Evolutionary conservation across 345 rosid genomes (phyloP).

Genomic region (Gossypioides kirkii): DNA sequence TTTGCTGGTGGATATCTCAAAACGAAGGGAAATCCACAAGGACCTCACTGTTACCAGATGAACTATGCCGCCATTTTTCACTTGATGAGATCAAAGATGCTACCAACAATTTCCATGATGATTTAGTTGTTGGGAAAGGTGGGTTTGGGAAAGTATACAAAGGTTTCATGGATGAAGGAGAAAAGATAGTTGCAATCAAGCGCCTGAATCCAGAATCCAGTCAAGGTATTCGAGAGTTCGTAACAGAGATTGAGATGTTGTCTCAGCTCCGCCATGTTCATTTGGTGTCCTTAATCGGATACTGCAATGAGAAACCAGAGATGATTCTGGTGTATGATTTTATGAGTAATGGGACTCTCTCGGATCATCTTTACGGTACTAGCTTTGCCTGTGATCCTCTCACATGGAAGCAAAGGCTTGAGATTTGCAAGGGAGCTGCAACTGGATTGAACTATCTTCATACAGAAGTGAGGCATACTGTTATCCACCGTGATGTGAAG

Average conservation of each 20-base stretch:
- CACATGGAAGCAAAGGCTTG: conserved; percentile 24
- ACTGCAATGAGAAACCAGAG: conserved; percentile 22
- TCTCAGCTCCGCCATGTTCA: conserved; percentile 46
- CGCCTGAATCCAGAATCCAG: background rate
- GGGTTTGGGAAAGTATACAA: background rate
- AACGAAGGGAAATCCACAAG: background rate
- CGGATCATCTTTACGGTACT: conserved; percentile 23
- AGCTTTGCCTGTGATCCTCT: conserved; percentile 12
- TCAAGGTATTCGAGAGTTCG: background rate
- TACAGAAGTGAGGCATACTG: conserved; percentile 12
- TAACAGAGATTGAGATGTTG: conserved; percentile 12
- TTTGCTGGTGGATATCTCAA: background rate
- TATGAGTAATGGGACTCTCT: conserved; percentile 12
- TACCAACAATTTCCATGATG: conserved; percentile 3
- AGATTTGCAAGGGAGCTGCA: conserved; percentile 30
- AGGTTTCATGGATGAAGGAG: background rate
- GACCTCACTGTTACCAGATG: background rate
- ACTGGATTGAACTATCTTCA: conserved; percentile 29
- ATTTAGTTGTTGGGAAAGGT: conserved; percentile 1
- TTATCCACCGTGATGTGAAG: conserved; percentile 9
- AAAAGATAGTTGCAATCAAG: background rate
- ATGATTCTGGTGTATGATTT: conserved; percentile 3
- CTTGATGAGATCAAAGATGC: background rate
- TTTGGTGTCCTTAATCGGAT: conserved; percentile 48
- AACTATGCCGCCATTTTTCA: background rate